Evolutionary conservation across 1,139 yeast genomes (phyloP).

Genomic region (Trichomonascaceae sp.): DNA sequence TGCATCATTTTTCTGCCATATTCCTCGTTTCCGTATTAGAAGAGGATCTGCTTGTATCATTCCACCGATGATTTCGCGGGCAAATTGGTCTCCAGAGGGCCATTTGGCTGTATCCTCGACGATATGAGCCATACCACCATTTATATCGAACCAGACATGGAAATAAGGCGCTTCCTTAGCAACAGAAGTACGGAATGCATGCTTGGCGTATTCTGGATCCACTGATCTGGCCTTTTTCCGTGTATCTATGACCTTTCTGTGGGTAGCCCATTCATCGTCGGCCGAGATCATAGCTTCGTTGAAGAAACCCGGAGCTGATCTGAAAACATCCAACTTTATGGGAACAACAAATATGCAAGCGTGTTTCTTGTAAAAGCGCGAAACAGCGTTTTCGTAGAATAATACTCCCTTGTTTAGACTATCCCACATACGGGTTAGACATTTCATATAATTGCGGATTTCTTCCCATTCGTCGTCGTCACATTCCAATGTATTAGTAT

Average conservation of each 20-base stretch:
- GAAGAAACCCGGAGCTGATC: constrained; percentile 38
- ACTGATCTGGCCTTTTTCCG: constrained; percentile 23
- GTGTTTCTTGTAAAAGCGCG: constrained; percentile 32
- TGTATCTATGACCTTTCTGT: constrained; percentile 35
- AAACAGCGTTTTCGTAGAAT: constrained; percentile 42
- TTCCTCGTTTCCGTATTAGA: constrained; percentile 28
- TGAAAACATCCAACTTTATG: constrained; percentile 30
- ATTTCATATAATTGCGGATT: constrained; percentile 40
- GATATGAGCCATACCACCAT: constrained; percentile 49
- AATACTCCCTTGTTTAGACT: constrained; percentile 35
- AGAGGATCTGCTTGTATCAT: constrained; percentile 35
- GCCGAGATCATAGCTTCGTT: constrained; percentile 37
- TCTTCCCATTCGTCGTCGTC: constrained; percentile 43
- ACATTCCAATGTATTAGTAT: constrained; percentile 37
- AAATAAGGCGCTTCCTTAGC: constrained; percentile 46
- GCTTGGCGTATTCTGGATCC: constrained; percentile 24
- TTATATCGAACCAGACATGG: constrained; percentile 44
- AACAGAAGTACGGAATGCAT: constrained; percentile 36
- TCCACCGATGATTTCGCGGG: constrained; percentile 42
- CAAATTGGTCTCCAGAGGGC: constrained; percentile 44
- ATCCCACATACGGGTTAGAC: constrained; percentile 37
- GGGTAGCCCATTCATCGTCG: constrained; percentile 40
- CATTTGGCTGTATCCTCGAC: constrained; percentile 38
- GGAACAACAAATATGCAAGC: constrained; percentile 42
- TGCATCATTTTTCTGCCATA: constrained; percentile 28